These are phyloP conservation scores for Monosporascus sp. DNA, from an alignment of 2,329 filamentous ascomycete species.

Conservation along the genomic window DNA sequence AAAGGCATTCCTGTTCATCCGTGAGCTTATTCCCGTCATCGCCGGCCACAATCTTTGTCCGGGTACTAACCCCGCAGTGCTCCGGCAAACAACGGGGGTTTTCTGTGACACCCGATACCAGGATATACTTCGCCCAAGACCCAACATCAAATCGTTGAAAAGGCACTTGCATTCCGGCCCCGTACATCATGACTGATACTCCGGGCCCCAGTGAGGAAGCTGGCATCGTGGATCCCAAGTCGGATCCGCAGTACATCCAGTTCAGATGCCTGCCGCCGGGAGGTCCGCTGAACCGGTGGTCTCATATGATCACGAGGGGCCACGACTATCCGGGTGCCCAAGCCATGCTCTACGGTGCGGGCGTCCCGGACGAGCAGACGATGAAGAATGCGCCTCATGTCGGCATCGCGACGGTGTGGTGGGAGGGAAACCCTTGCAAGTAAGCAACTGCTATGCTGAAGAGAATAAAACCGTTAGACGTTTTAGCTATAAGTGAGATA, in stretches of 20 bases:
- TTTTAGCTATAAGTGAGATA: neutral
- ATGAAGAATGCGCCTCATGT: slow-evolving; percentile 92
- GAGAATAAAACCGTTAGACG: neutral
- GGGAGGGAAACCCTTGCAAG: slow-evolving; percentile 98
- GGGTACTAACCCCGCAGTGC: too few species aligned
- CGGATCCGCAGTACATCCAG: slow-evolving; percentile 47
- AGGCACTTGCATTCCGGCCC: neutral
- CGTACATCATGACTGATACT: slow-evolving; percentile 15
- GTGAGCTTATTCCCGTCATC: too few species aligned
- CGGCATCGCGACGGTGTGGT: slow-evolving; percentile 89
- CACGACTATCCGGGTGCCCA: slow-evolving; percentile 92
- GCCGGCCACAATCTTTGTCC: too few species aligned
- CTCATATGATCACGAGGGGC: slow-evolving; percentile 70
- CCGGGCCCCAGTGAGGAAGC: slow-evolving; percentile 11
- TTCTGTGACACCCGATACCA: neutral
- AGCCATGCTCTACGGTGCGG: slow-evolving; percentile 93
- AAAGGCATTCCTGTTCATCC: too few species aligned
- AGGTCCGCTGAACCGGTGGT: slow-evolving; percentile 74
- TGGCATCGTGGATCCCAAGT: slow-evolving; percentile 34
- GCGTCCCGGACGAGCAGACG: slow-evolving; percentile 72
- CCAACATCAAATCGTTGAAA: neutral
- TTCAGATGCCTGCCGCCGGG: slow-evolving; percentile 48
- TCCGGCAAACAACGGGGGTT: neutral
- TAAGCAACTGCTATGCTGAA: slow-evolving; percentile 36
- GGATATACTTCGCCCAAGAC: neutral